Base-by-base conservation (phyloP, 495 filamentous ascomycete species). In the Hypoxylon cercidicola region DNA sequence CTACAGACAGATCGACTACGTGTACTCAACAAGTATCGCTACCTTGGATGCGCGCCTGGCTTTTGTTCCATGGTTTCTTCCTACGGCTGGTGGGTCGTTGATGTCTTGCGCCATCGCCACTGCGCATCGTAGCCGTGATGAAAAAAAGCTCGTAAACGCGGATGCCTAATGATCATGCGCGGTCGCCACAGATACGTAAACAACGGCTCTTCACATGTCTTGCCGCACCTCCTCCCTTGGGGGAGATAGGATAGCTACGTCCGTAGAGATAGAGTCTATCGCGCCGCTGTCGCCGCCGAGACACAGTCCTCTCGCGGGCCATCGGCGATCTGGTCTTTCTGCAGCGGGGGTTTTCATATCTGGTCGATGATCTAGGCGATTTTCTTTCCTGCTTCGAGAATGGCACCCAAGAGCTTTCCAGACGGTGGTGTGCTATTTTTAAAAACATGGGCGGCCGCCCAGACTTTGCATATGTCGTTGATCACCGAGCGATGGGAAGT, bases 91-190 rank as follows among this genome's bases (percentile, higher is more conserved):
- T 16, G 47, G 51, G 51, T 52, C 43, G 35, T 60, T 46, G 35
- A 50, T 47, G 44, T 53, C 46, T 18, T 40, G 47, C 23, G 48
- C 62, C 55, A 49, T 53, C 49, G 50, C 44, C 55, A 55, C 62
- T 15, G 49, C 62, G 50, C 46, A 66, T 60, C 50, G 32, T 32
- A 52, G 32, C 45, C 41, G 63, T 51, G 62, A 43, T 32, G 61
- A 35, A 43, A 16, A 52, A 20, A 16, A 11, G 15, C 18, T 28
- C 52, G 52, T 59, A 44, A 57, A 34, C 35, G 41, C 39, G 39
- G 28, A 15, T 25, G 21, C 30, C 30, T 30, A 19, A 50, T 58
- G 25, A 20, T 52, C 25, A 37, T 57, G 37, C 47, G 43, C 39
- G 18, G 16, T 55, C 51, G 46, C 62, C 62, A 66, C 62, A 51